These are phyloP conservation scores for Diaporthe longicolla DNA, from an alignment of 2,329 filamentous ascomycete genomes.

Conservation along the genomic window DNA sequence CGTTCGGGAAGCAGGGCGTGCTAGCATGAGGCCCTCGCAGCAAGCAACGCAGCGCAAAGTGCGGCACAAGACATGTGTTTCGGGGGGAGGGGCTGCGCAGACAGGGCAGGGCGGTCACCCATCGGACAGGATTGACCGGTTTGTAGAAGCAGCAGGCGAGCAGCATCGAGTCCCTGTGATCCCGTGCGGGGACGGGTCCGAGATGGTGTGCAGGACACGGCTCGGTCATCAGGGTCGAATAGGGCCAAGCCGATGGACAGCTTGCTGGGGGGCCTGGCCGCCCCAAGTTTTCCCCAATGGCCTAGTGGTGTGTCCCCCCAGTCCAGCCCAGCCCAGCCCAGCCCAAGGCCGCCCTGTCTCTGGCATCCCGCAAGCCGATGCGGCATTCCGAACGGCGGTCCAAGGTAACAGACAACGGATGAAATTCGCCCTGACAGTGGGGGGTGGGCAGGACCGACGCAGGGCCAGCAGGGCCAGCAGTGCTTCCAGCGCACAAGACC, in stretches of 20 bases:
- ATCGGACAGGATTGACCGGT: slow-evolving; percentile 31
- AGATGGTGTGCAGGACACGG: slow-evolving; percentile 40
- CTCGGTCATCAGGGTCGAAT: slow-evolving; percentile 32
- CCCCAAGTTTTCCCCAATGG: background rate
- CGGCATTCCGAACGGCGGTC: slow-evolving; percentile 34
- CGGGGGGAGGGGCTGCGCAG: slow-evolving; percentile 20
- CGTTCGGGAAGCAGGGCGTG: background rate
- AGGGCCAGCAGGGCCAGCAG: slow-evolving; percentile 19
- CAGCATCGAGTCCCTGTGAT: slow-evolving; percentile 21
- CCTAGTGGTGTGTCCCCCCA: background rate
- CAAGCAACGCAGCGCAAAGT: slow-evolving; percentile 43
- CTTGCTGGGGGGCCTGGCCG: slow-evolving; percentile 9
- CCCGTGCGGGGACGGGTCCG: slow-evolving; percentile 30
- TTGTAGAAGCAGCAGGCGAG: slow-evolving; percentile 34
- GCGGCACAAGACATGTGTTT: slow-evolving; percentile 45
- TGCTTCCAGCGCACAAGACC: background rate
- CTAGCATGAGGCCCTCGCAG: slow-evolving; percentile 39
- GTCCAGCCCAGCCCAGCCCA: slow-evolving; percentile 13
- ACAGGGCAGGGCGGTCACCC: background rate
- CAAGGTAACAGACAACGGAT: slow-evolving; percentile 25
- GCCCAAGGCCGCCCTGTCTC: slow-evolving; percentile 14
- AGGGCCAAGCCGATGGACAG: slow-evolving; percentile 33
- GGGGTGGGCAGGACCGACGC: background rate
- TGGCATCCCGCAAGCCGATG: slow-evolving; percentile 29
- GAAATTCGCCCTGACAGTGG: slow-evolving; percentile 29